Base-by-base conservation (phyloP, 257 asterid genomes). In the Gynochthodes officinalis region DNA sequence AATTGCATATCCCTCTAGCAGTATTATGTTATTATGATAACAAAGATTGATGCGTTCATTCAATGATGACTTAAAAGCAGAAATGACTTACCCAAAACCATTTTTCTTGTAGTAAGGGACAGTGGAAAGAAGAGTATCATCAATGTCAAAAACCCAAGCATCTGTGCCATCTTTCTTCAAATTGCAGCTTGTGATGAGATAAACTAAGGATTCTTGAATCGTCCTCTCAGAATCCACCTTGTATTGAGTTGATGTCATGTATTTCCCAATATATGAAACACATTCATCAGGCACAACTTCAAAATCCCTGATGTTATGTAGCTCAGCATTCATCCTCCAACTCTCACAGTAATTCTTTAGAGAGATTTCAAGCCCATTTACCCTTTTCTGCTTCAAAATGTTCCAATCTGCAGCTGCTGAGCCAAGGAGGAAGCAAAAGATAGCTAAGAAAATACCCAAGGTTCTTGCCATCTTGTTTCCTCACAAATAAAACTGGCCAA, bases 251-350 rank as follows among this genome's bases (percentile, higher is more conserved):
- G 96, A 89, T 4, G 84, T 75, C 95, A 91, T 85, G 86, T 91
- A 89, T 27, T 89, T 91, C 0, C 78, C 84, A 0, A 91, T 80
- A 73, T 75, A 84, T 0, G 83, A 70, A 42, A 84, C 91, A 52
- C 96, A 91, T 70, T 91, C 96, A 21, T 88, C 85, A 6, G 95
- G 97, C 33, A 91, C 89, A 23, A 82, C 83, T 1, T 82, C 91
- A 61, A 82, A 89, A 28, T 82, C 84, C 46, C 76, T 64, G 37
- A 88, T 80, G 73, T 88, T 91, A 82, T 85, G 88, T 0, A 91
- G 79, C 86, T 91, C 95, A 7, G 88, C 96, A 48, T 91, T 88
- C 84, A 91, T 84, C 77, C 95, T 77, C 97, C 96, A 91, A 18
- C 90, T 82, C 69, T 91, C 95, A 27, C 97, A 89, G 77, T 81